Evolutionary conservation across 2,329 filamentous ascomycete species (phyloP), one percentile per base, ranked within the genome.

Genomic region (Didymellaceae sp.): DNA sequence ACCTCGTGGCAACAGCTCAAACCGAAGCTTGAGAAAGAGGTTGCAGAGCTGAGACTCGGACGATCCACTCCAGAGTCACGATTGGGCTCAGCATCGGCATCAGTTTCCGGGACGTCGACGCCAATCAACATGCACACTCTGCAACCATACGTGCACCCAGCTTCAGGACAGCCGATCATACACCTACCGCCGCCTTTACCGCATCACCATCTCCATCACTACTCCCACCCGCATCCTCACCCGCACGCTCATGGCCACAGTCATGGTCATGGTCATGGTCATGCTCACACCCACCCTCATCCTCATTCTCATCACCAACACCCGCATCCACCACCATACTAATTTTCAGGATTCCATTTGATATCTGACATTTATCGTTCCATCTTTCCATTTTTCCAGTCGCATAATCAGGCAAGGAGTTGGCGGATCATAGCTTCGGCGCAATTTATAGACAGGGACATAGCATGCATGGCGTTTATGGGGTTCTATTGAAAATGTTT

Each of bases 1-100:
- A 65, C 61, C 2, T 70, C 71, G 1, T 73, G 71, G 71, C 57
- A 67, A 24, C 65, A 68, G 32, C 60, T 73, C 39, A 70, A 63
- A 39, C 70, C 70, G 3, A 73, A 73, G 49, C 58, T 73, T 5
- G 65, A 72, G 53, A 68, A 67, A 32, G 71, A 73, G 39, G 67
- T 55, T 1, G 60, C 62, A 16, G 63, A 67, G 17, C 37, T 66
- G 10, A 48, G 48, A 32, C 43, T 54, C 13, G 44, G 54, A 20
- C 58, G 57, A 18, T 45, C 34, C 13, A 50, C 55, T 1, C 42
- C 55, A 25, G 48, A 52, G 16, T 28, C 32, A 14, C 58, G 54
- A 10, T 40, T 51, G 13, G 54, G 43, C 21, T 50, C 54, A 8
- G 33, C 51, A 31, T 57, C 59, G 18, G 53, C 56, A 18, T 58